These are phyloP conservation scores for Candida frijolesensis DNA, from an alignment of 1,139 yeast genomes.

Conservation along the genomic window DNA sequence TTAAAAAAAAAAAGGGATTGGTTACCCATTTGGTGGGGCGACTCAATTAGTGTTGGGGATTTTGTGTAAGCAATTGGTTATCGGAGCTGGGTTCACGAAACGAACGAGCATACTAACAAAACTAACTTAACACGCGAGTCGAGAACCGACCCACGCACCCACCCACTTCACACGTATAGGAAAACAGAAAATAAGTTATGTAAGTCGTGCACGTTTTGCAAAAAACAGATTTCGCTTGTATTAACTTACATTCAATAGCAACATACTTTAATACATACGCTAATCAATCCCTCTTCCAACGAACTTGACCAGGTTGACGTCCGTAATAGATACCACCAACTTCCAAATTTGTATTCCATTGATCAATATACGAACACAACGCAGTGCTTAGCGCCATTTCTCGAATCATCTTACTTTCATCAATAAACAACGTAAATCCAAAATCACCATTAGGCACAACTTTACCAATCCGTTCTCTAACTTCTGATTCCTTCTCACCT, in stretches of 20 bases:
- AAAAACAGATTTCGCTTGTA: not conserved
- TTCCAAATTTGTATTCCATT: conserved; percentile 63
- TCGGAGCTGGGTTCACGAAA: conserved; percentile 12
- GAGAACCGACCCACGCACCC: not conserved
- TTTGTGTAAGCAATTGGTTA: conserved; percentile 1
- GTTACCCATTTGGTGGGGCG: not conserved
- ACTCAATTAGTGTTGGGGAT: not conserved
- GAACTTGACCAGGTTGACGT: conserved; percentile 50
- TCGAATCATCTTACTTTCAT: conserved; percentile 53
- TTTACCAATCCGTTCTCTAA: conserved; percentile 60
- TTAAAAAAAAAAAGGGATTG: not conserved
- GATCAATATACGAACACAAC: conserved; percentile 60
- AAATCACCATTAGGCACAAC: conserved; percentile 49
- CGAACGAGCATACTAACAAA: not conserved
- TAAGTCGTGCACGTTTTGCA: not conserved
- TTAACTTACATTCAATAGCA: not conserved
- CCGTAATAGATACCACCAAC: conserved; percentile 65
- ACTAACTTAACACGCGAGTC: too few species aligned
- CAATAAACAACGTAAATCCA: conserved; percentile 57
- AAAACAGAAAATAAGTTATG: too few species aligned
- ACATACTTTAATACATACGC: not conserved
- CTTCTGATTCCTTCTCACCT: conserved; percentile 64
- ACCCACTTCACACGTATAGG: not conserved
- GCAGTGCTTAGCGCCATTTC: conserved; percentile 64
- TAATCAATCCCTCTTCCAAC: conserved; percentile 59